Percentiles rank a stretch among this genome's conserved stretches.
Evolutionary conservation across 768 basidiomycete genomes (phyloP).

Genomic region (Boletellus emodensis): DNA sequence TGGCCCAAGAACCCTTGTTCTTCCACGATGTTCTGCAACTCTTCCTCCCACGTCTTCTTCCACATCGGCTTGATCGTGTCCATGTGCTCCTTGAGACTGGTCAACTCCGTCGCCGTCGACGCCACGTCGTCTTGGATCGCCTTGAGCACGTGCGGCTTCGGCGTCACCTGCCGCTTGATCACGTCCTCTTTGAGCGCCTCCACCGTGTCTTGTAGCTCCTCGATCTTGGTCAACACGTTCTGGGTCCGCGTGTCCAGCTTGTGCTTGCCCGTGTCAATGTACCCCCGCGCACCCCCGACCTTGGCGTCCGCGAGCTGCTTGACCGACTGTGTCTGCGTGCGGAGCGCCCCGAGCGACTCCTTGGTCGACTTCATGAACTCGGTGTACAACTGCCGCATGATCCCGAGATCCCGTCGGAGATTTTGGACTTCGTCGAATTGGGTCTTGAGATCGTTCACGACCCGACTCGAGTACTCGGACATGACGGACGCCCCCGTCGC

Average conservation of each 20-base stretch:
- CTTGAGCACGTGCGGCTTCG: conserved; percentile 69
- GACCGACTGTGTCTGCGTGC: conserved; percentile 82
- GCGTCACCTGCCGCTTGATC: conserved; percentile 80
- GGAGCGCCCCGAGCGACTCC: conserved; percentile 71
- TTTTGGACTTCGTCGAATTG: conserved; percentile 96
- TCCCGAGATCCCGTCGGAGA: conserved; percentile 85
- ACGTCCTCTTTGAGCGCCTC: conserved; percentile 91
- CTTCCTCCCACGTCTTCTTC: conserved; percentile 98
- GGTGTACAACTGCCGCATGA: conserved; percentile 91
- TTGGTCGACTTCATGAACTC: conserved; percentile 94
- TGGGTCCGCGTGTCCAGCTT: conserved; percentile 89
- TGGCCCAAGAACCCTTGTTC: conserved; percentile 93
- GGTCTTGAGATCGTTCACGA: conserved; percentile 79
- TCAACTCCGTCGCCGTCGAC: conserved; percentile 61
- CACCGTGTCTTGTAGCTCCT: conserved; percentile 88
- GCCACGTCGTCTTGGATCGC: conserved; percentile 69
- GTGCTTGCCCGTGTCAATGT: conserved; percentile 88
- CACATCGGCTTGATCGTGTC: conserved; percentile 91
- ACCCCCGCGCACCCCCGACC: conserved; percentile 81
- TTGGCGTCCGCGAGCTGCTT: conserved; percentile 79
- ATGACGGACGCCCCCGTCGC: conserved; percentile 70
- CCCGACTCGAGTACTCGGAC: conserved; percentile 68
- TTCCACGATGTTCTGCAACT: conserved; percentile 93
- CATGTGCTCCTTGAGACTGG: conserved; percentile 78
- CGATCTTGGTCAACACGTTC: conserved; percentile 86